phyloP scores from a whole-genome alignment of 2,329 filamentous ascomycete genomes.

The Calonectria naviculata region DNA sequence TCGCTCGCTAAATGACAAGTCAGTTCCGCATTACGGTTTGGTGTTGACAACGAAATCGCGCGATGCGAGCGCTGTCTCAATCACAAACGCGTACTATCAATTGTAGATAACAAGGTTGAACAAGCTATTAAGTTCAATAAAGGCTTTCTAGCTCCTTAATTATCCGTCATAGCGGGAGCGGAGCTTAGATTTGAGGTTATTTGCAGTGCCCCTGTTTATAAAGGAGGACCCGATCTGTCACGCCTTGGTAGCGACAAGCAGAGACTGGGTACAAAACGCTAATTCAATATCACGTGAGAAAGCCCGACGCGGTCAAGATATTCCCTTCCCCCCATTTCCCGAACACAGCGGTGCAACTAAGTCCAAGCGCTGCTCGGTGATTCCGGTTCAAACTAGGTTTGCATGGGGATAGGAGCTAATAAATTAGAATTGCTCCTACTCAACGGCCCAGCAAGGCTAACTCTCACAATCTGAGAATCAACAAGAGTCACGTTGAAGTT shows the following conservation, averaged over 20 bases:
- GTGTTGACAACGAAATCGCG: too few species aligned
- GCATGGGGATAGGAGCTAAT: not conserved
- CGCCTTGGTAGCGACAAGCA: too few species aligned
- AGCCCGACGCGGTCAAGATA: not conserved
- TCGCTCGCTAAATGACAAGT: too few species aligned
- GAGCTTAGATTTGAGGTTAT: slow-evolving; percentile 1
- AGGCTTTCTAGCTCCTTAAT: not conserved
- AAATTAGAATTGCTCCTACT: not conserved
- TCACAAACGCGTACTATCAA: not conserved
- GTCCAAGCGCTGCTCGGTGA: not conserved
- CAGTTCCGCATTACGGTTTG: too few species aligned
- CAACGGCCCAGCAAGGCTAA: too few species aligned
- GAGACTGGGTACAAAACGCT: not conserved
- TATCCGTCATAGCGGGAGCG: not conserved
- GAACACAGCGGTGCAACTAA: too few species aligned
- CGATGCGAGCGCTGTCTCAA: not conserved
- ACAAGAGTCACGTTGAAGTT: too few species aligned
- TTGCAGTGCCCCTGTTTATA: not conserved
- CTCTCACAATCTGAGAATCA: too few species aligned
- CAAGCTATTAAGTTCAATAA: not conserved
- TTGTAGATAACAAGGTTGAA: not conserved
- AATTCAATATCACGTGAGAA: not conserved
- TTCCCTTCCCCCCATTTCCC: not conserved
- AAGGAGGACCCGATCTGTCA: too few species aligned
- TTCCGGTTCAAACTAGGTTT: not conserved